Percentiles rank a stretch among this genome's conserved stretches.
These are phyloP conservation scores for Anaeramoeba flamelloides DNA, from an alignment of 78 protist genomes.

Conservation along the genomic window DNA sequence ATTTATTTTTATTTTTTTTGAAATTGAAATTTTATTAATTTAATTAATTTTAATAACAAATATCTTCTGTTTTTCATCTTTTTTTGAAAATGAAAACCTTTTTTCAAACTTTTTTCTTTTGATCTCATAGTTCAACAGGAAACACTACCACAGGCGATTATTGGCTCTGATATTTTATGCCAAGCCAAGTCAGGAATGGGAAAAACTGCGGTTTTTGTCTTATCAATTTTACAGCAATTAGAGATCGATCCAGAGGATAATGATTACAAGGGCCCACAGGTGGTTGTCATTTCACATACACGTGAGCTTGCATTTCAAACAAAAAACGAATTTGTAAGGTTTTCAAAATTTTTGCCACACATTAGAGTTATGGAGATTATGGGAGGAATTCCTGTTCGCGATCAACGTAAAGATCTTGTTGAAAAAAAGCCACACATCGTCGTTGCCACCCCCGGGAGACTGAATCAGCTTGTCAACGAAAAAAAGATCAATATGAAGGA, in stretches of 20 bases:
- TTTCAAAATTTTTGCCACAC: neutral
- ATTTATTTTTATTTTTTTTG: too few species aligned
- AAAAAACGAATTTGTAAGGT: neutral
- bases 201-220: neutral
- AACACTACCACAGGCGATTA: neutral
- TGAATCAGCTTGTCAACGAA: constrained; percentile 30
- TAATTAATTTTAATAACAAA: too few species aligned
- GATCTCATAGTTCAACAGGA: neutral
- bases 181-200: neutral
- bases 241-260: neutral
- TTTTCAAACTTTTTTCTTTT: neutral
- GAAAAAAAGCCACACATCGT: constrained; percentile 71
- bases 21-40: too few species aligned
- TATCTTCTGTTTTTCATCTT: too few species aligned
- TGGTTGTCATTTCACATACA: neutral
- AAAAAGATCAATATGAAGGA: constrained; percentile 32
- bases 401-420: too few species aligned
- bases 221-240: neutral
- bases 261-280: neutral
- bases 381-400: too few species aligned
- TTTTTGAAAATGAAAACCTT: neutral
- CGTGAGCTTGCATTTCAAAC: neutral
- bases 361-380: too few species aligned
- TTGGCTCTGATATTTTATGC: neutral
- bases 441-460: constrained; percentile 97